Evolutionary conservation across 139 green algal genomes (phyloP).

Genomic region (Picochlorum sp.): DNA sequence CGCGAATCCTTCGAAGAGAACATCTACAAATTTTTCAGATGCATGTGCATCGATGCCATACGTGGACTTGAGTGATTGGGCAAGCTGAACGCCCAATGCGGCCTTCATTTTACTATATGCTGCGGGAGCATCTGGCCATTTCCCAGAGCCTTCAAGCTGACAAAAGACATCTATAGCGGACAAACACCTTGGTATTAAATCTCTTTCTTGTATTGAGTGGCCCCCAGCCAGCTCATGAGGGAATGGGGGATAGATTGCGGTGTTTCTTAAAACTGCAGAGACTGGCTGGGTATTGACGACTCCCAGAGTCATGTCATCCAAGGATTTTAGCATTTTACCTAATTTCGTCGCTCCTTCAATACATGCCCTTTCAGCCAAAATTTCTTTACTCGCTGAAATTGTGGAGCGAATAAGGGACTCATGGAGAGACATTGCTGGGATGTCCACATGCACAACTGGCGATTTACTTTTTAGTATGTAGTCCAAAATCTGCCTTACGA

Average conservation of each 20-base stretch:
- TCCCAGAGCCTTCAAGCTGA: conserved; percentile 65
- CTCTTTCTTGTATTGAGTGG: neutral
- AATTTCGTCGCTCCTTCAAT: conserved; percentile 54
- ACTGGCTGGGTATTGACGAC: conserved; percentile 56
- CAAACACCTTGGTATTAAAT: conserved; percentile 43
- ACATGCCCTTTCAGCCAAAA: conserved; percentile 15
- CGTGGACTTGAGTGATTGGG: conserved; percentile 30
- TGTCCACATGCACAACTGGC: conserved; percentile 28
- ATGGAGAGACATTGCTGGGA: conserved; percentile 34
- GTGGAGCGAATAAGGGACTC: conserved; percentile 26
- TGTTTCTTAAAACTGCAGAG: conserved; percentile 39
- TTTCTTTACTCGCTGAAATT: conserved; percentile 19
- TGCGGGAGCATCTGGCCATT: conserved; percentile 48
- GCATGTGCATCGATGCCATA: conserved; percentile 38
- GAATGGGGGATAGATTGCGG: conserved; percentile 48
- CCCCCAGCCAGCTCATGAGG: conserved; percentile 53
- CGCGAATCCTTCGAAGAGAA: conserved; percentile 66
- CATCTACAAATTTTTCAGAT: conserved; percentile 53
- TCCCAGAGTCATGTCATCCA: conserved; percentile 41
- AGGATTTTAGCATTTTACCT: conserved; percentile 54
- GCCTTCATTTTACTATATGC: conserved; percentile 67
- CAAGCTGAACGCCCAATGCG: conserved; percentile 64
- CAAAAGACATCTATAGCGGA: conserved; percentile 59
- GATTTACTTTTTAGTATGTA: conserved; percentile 43
- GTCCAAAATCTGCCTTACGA: conserved; percentile 43